These are phyloP conservation scores for Phaeosphaeriaceae sp. DNA, from an alignment of 2,329 filamentous ascomycete species.

Conservation along the genomic window DNA sequence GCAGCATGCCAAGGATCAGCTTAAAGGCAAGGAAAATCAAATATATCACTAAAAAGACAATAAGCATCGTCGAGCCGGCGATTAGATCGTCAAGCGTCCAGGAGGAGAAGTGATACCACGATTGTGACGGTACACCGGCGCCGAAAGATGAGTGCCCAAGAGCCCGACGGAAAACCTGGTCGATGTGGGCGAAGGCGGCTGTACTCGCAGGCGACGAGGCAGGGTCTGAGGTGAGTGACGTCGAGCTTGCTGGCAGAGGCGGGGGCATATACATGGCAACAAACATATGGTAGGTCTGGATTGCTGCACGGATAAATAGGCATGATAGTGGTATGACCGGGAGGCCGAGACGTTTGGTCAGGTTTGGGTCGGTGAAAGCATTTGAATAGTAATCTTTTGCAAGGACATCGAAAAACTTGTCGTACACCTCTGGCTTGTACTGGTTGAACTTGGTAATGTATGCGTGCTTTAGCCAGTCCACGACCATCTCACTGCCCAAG, in stretches of 20 bases:
- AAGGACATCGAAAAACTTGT: constrained; percentile 87
- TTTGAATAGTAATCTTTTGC: constrained; percentile 99
- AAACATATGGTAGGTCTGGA: constrained; percentile 99
- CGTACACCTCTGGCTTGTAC: constrained; percentile 87
- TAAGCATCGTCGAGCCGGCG: constrained; percentile 78
- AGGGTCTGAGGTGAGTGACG: constrained; percentile 67
- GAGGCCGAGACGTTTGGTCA: constrained; percentile 87
- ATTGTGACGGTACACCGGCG: constrained; percentile 38
- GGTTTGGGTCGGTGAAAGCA: constrained; percentile 87
- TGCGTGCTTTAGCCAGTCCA: constrained; percentile 95
- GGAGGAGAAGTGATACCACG: constrained; percentile 32
- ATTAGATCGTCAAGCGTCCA: constrained; percentile 77
- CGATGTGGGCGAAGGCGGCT: constrained; percentile 79
- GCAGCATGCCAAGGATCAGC: constrained; percentile 83
- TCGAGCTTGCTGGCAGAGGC: constrained; percentile 70
- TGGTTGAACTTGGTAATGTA: constrained; percentile 99
- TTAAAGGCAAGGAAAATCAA: constrained; percentile 82
- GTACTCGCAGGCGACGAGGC: constrained; percentile 72
- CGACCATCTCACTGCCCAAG: constrained; percentile 92
- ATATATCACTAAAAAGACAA: constrained; percentile 85
- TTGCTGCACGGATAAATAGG: constrained; percentile 89
- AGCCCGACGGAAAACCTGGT: constrained; percentile 76
- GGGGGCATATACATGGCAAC: constrained; percentile 83
- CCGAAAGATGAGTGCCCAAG: constrained; percentile 74
- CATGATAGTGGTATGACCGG: constrained; percentile 92